phyloP scores from a whole-genome alignment of 2,329 filamentous ascomycete species.

The Fusarium proliferatum region DNA sequence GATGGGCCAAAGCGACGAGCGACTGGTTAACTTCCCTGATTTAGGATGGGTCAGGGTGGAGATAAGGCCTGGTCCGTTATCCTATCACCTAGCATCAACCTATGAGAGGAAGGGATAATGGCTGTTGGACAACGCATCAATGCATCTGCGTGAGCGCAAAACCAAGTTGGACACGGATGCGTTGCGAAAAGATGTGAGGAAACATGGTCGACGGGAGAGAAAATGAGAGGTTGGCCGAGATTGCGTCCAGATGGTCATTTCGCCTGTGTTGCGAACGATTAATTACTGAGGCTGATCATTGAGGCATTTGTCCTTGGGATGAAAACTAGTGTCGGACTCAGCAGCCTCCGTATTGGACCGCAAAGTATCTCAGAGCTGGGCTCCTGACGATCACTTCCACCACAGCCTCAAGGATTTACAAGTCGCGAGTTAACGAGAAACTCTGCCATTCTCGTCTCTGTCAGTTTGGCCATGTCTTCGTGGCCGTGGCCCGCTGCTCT shows the following conservation, averaged over 20 bases:
- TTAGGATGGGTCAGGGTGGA: slow-evolving; percentile 52
- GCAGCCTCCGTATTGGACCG: slow-evolving; percentile 26
- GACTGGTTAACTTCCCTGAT: slow-evolving; percentile 56
- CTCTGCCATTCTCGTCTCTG: slow-evolving; percentile 12
- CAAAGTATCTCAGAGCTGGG: slow-evolving; percentile 16
- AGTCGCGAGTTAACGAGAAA: slow-evolving; percentile 19
- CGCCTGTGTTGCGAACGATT: slow-evolving; percentile 29
- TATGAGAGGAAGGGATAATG: slow-evolving; percentile 55
- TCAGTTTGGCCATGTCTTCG: slow-evolving; percentile 18
- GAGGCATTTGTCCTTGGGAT: slow-evolving; percentile 26
- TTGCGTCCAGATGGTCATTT: slow-evolving; percentile 37
- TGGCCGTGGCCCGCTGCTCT: slow-evolving; percentile 35
- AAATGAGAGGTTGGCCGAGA: slow-evolving; percentile 40
- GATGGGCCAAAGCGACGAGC: slow-evolving; percentile 40
- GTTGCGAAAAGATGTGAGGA: slow-evolving; percentile 19
- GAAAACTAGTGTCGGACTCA: slow-evolving; percentile 15
- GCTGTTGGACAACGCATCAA: slow-evolving; percentile 60
- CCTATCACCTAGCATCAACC: slow-evolving; percentile 57
- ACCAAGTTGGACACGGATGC: slow-evolving; percentile 37
- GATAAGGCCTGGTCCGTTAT: slow-evolving; percentile 48
- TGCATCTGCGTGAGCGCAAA: slow-evolving; percentile 50
- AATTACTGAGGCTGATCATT: slow-evolving; percentile 35
- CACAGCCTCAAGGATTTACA: slow-evolving; percentile 5
- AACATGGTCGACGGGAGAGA: slow-evolving; percentile 11
- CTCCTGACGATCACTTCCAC: slow-evolving; percentile 36